These are phyloP conservation scores for Dicorynia guianensis DNA, from an alignment of 306 rosid genomes.

Conservation along the genomic window DNA sequence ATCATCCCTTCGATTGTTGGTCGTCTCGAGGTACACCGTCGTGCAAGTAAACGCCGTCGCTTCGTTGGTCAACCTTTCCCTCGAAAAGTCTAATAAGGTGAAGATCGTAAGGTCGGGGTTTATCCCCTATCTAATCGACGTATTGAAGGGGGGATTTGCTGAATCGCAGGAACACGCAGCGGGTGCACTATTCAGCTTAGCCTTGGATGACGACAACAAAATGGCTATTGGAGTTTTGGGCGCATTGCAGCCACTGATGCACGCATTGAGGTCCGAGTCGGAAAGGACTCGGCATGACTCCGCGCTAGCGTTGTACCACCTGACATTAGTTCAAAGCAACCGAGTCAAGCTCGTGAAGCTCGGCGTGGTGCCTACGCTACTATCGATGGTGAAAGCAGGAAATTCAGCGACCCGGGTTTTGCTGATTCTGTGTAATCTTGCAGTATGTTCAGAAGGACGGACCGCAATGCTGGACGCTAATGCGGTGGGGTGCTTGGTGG, in stretches of 20 bases:
- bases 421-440: slow-evolving; percentile 77
- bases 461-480: slow-evolving; percentile 83
- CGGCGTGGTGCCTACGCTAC: slow-evolving; percentile 63
- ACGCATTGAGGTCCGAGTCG: slow-evolving; percentile 76
- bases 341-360: slow-evolving; percentile 81
- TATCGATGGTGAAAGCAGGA: slow-evolving; percentile 56
- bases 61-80: slow-evolving; percentile 79
- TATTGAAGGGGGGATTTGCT: slow-evolving; percentile 61
- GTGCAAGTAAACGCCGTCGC: slow-evolving; percentile 86
- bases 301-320: slow-evolving; percentile 81
- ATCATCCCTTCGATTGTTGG: slow-evolving; percentile 49
- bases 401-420: slow-evolving; percentile 59
- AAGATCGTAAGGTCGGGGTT: slow-evolving; percentile 84
- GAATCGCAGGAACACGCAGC: slow-evolving; percentile 98
- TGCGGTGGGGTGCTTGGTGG: slow-evolving; percentile 74
- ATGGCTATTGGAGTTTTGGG: slow-evolving; percentile 94
- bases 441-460: slow-evolving; percentile 69
- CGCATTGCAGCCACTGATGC: slow-evolving; percentile 80
- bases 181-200: slow-evolving; percentile 89
- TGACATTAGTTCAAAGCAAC: slow-evolving; percentile 76
- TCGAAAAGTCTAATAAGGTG: slow-evolving; percentile 83
- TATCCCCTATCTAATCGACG: slow-evolving; percentile 71
- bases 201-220: slow-evolving; percentile 79
- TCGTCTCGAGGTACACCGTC: slow-evolving; percentile 61
- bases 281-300: slow-evolving; percentile 82